Percentiles rank a stretch among this genome's conserved stretches.
These are phyloP conservation scores for Neonectria sp. DNA, from an alignment of 2,329 filamentous ascomycete genomes.

Conservation along the genomic window DNA sequence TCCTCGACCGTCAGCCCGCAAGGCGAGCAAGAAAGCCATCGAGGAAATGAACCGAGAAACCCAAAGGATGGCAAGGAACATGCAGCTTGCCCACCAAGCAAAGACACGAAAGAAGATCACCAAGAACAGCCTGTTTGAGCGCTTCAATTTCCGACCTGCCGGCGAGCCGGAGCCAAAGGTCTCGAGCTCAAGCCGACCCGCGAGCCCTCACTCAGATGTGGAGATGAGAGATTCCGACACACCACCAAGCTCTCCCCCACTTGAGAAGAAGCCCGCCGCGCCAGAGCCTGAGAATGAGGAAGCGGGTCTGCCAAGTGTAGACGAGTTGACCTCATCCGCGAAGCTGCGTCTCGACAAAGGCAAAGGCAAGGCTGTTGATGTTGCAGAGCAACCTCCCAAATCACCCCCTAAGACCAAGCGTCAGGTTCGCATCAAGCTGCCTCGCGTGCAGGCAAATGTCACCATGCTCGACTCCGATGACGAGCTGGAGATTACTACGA, in stretches of 20 bases:
- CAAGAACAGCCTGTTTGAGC: conserved; percentile 85
- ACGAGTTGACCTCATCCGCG: conserved; percentile 52
- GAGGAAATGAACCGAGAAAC: conserved; percentile 97
- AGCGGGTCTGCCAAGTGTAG: conserved; percentile 50
- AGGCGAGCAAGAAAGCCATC: conserved; percentile 93
- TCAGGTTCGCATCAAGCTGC: conserved; percentile 67
- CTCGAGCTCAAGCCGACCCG: conserved; percentile 70
- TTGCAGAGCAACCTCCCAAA: conserved; percentile 34
- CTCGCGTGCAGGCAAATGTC: conserved; percentile 56
- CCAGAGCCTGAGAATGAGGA: conserved; percentile 27
- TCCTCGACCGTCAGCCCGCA: conserved; percentile 76
- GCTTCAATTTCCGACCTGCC: conserved; percentile 80
- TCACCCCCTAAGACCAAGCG: conserved; percentile 57
- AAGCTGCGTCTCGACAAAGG: conserved; percentile 66
- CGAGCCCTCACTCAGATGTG: conserved; percentile 67
- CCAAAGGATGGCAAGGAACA: conserved; percentile 88
- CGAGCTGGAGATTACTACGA: conserved; percentile 74
- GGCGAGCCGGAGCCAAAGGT: conserved; percentile 55
- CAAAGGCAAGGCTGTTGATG: conserved; percentile 68
- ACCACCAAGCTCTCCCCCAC: conserved; percentile 79
- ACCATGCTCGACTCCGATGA: conserved; percentile 66
- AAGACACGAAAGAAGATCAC: conserved; percentile 93
- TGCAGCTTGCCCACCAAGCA: conserved; percentile 92
- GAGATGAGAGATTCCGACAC: conserved; percentile 71
- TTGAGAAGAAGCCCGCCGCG: conserved; percentile 49